Percentiles rank a stretch among this genome's conserved stretches.
These are phyloP conservation scores for Phytophthora citricola DNA, from an alignment of 352 stramenopile species.

Conservation along the genomic window DNA sequence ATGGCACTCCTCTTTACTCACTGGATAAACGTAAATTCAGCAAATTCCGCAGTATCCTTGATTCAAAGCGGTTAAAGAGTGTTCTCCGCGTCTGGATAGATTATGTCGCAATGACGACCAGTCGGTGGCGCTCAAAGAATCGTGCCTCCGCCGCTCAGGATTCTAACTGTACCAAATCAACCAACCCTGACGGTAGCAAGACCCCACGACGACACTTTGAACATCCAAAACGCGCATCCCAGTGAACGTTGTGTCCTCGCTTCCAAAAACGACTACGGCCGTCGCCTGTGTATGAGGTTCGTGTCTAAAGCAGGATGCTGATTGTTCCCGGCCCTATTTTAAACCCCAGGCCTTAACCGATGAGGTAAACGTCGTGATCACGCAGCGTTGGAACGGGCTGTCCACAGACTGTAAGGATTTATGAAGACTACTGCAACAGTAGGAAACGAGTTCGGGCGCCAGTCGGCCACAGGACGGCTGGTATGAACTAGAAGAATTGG, in stretches of 20 bases:
- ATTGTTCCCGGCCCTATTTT: conserved; percentile 6
- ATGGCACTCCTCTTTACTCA: conserved; percentile 7
- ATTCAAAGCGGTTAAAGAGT: not conserved
- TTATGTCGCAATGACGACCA: conserved; percentile 15
- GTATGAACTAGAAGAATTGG: no score
- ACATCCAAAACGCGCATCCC: not conserved
- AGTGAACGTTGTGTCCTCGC: not conserved
- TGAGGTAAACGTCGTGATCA: conserved; percentile 4
- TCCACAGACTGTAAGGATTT: conserved; percentile 7
- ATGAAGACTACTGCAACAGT: conserved; percentile 7
- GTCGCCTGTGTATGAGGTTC: not conserved
- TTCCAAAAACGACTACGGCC: conserved; percentile 10
- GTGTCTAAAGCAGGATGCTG: conserved; percentile 6
- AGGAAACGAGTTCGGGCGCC: no score
- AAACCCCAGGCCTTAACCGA: not conserved
- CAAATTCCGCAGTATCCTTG: conserved; percentile 3
- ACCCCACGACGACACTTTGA: no score
- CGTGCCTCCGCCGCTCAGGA: not conserved
- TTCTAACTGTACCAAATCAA: no score
- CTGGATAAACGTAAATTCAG: conserved; percentile 15
- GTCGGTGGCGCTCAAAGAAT: not conserved
- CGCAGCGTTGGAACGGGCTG: conserved; percentile 11
- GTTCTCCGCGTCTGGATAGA: not conserved
- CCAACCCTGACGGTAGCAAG: no score
- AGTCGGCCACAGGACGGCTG: no score